Evolutionary conservation across 2,329 filamentous ascomycete genomes (phyloP), one percentile per base, ranked within the genome.

Genomic region (Trichothecium sympodiale): DNA sequence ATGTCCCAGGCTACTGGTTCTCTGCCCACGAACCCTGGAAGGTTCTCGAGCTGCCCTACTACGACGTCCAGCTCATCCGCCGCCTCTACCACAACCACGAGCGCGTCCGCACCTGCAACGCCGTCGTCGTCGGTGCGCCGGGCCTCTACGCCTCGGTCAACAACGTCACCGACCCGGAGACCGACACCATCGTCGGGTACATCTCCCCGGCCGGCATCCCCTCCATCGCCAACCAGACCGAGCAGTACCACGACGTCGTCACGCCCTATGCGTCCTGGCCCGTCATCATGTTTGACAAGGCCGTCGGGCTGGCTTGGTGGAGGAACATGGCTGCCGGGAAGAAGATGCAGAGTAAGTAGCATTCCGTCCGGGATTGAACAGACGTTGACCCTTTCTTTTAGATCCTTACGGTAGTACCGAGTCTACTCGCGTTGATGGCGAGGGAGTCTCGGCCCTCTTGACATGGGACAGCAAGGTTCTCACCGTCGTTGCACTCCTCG

Each of bases 391-490:
- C 14, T 33, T 33, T 12, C 4, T 26, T 10, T 1, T 31, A 59
- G 56, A 59, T 37, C 52, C 52, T 0, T 63, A 59, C 16, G 61
- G 61, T 9, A 62, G 57, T 45, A 62, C 59, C 2, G 61, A 64
- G 41, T 57, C 57, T 2, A 56, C 56, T 5, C 47, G 56, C 13
- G 42, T 59, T 2, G 60, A 64, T 34, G 61, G 61, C 8, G 49
- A 55, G 9, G 48, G 51, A 0, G 53, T 60, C 14, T 61, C 59
- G 2, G 55, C 57, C 2, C 53, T 64, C 5, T 47, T 64, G 3
- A 61, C 57, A 1, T 64, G 61, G 61, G 61, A 64, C 34, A 62
- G 59, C 42, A 64, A 64, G 37, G 46, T 64, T 7, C 57, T 57
- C 8, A 64, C 59, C 0, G 59, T 63, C 1, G 46, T 54, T 14